Percentiles rank a stretch among this genome's conserved stretches.
phyloP scores from a whole-genome alignment of 2,329 filamentous ascomycete genomes.

The Aureobasidium sp. region DNA sequence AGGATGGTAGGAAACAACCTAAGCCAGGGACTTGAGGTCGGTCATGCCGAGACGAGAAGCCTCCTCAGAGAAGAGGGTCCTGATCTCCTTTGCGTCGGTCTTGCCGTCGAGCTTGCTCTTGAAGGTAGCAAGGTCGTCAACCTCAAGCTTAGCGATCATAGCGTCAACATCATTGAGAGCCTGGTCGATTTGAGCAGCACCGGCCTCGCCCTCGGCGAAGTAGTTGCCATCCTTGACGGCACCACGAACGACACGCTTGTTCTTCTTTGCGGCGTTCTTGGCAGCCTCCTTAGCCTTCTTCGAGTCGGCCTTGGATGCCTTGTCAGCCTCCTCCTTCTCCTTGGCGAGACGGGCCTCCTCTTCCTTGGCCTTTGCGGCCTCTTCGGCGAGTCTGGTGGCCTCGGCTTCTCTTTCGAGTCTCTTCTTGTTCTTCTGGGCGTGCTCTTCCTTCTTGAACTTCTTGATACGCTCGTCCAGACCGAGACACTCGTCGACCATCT shows the following conservation, averaged over 20 bases:
- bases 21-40: conserved; percentile 55
- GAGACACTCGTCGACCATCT: conserved; percentile 79
- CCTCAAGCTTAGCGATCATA: conserved; percentile 78
- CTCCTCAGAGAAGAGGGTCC: conserved; percentile 71
- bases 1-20: neutral
- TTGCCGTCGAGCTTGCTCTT: conserved; percentile 69
- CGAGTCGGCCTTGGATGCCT: conserved; percentile 67
- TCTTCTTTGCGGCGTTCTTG: conserved; percentile 99
- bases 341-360: conserved; percentile 71
- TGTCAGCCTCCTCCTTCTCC: conserved; percentile 79
- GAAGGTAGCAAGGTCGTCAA: conserved; percentile 79
- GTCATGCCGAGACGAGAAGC: conserved; percentile 66
- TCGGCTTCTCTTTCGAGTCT: conserved; percentile 82
- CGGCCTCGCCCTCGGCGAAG: conserved; percentile 62
- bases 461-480: conserved; percentile 91
- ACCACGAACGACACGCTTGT: conserved; percentile 92
- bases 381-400: conserved; percentile 77
- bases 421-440: conserved; percentile 95
- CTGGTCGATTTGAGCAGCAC: conserved; percentile 70
- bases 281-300: conserved; percentile 99
- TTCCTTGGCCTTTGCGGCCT: conserved; percentile 72
- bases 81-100: conserved; percentile 77
- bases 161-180: conserved; percentile 80
- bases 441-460: conserved; percentile 87
- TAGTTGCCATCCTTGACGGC: conserved; percentile 98